phyloP scores from a whole-genome alignment of 2,329 filamentous ascomycete genomes.

The Aureobasidium sp. region DNA sequence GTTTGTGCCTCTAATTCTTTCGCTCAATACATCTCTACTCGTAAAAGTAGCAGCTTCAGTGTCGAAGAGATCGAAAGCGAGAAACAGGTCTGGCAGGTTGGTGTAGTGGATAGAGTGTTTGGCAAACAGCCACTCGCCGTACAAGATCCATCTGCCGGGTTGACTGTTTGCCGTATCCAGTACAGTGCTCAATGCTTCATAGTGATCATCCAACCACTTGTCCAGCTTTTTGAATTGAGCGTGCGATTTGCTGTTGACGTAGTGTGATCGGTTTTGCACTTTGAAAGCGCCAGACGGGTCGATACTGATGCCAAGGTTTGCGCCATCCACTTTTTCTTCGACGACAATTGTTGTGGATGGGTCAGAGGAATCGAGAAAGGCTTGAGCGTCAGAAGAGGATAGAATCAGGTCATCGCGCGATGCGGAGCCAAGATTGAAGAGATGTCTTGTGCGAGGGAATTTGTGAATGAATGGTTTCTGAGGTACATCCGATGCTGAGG shows the following conservation, averaged over 20 bases:
- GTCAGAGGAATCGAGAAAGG: not conserved
- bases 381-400: not conserved
- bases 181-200: not conserved
- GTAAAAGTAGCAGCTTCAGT: not conserved
- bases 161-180: not conserved
- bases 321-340: conserved; percentile 18
- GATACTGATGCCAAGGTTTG: conserved; percentile 16
- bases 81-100: conserved; percentile 10
- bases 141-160: conserved; percentile 13
- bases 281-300: not conserved
- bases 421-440: conserved; percentile 16
- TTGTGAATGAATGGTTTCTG: conserved; percentile 9
- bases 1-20: conserved; percentile 7
- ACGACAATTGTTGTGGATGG: not conserved
- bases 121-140: conserved; percentile 17
- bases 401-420: conserved; percentile 15
- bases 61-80: conserved; percentile 18
- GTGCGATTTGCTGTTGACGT: conserved; percentile 6
- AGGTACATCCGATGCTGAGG: not conserved
- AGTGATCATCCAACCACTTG: conserved; percentile 12
- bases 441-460: conserved; percentile 16
- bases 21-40: not conserved
- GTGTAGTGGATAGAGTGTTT: conserved; percentile 16
- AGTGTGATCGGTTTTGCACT: conserved; percentile 16
- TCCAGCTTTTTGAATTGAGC: conserved; percentile 14